These are phyloP conservation scores for Neospora caninum DNA, from an alignment of 169 alveolate genomes.

Conservation along the genomic window DNA sequence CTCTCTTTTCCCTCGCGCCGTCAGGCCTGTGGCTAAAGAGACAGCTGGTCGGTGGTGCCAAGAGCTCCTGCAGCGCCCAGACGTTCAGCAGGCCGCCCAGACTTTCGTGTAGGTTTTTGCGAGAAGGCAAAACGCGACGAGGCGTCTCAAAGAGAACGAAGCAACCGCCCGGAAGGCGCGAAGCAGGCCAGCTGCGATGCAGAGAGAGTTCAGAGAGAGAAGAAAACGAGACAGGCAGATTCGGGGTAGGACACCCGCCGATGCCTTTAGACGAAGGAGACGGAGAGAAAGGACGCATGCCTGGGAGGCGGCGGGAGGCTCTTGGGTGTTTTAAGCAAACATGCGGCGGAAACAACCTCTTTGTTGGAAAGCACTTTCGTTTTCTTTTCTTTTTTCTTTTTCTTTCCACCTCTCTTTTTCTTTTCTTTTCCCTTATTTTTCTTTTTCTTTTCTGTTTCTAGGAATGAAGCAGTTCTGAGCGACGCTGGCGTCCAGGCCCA, in stretches of 20 bases:
- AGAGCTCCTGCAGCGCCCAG: not conserved
- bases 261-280: too few relatives aligned
- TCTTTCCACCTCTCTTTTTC: not conserved
- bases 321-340: too few relatives aligned
- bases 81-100: slow-evolving; percentile 8
- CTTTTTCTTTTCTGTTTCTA: not conserved
- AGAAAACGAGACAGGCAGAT: not conserved
- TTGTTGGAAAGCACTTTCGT: not conserved
- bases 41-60: not conserved
- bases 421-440: not conserved
- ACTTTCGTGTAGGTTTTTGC: not conserved
- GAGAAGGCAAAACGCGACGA: not conserved
- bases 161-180: too few relatives aligned
- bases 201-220: too few relatives aligned
- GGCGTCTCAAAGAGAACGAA: too few relatives aligned
- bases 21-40: not conserved
- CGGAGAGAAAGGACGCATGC: too few relatives aligned
- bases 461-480: not conserved
- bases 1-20: not conserved
- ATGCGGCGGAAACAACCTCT: too few relatives aligned
- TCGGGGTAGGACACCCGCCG: too few relatives aligned
- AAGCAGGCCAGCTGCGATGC: too few relatives aligned
- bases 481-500: not conserved
- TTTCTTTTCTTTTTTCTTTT: not conserved
- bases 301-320: too few relatives aligned